These are phyloP conservation scores for Arthrobotrys pseudoclavata DNA, from an alignment of 2,329 filamentous ascomycete species.

Conservation along the genomic window DNA sequence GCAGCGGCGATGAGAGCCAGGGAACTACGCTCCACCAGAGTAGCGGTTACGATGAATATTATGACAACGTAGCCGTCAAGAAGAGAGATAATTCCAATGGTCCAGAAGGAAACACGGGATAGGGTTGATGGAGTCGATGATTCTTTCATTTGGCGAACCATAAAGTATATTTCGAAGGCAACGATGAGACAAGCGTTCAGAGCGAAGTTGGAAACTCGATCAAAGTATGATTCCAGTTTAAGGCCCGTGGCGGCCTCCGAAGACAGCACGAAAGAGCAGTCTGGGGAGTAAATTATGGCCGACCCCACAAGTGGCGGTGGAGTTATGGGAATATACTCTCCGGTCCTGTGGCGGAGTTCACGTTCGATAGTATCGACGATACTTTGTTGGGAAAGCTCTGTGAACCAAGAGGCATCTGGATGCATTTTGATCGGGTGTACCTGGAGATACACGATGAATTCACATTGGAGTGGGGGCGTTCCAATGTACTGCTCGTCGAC, in stretches of 20 bases:
- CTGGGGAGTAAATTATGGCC: conserved; percentile 76
- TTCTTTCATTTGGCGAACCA: conserved; percentile 76
- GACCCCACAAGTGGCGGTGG: conserved; percentile 75
- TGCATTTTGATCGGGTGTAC: conserved; percentile 71
- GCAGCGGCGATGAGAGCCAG: conserved; percentile 62
- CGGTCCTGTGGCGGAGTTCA: conserved; percentile 74
- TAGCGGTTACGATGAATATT: conserved; percentile 62
- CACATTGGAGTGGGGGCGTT: conserved; percentile 82
- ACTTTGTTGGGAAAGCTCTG: conserved; percentile 60
- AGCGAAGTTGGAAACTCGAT: conserved; percentile 73
- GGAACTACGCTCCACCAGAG: conserved; percentile 61
- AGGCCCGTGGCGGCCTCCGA: conserved; percentile 73
- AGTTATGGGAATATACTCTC: conserved; percentile 71
- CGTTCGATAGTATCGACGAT: conserved; percentile 70
- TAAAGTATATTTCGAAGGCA: conserved; percentile 73
- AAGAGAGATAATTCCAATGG: conserved; percentile 74
- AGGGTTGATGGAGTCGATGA: conserved; percentile 77
- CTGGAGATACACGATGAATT: conserved; percentile 89
- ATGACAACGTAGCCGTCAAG: conserved; percentile 70
- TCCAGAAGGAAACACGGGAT: conserved; percentile 76
- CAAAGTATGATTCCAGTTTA: conserved; percentile 74
- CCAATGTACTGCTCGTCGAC: conserved; percentile 66
- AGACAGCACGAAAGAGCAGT: conserved; percentile 75
- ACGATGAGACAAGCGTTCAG: conserved; percentile 72
- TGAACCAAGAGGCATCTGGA: conserved; percentile 33